Conservation (phyloP, 2,329 filamentous ascomycete genomes). For the Leptographium lundbergii region DNA sequence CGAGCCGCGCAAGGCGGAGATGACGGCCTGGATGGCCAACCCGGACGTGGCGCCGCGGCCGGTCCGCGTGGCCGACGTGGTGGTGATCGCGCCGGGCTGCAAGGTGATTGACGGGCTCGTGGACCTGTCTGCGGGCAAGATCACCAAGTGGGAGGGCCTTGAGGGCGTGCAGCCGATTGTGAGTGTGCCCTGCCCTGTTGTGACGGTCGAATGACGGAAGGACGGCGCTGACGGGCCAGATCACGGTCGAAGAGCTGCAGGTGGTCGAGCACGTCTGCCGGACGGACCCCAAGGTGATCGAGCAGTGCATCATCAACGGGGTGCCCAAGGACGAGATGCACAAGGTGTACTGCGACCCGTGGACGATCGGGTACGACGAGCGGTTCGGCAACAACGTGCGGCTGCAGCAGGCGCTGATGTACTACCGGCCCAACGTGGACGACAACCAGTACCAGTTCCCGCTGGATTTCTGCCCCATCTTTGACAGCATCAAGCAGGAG, state of each 20-base stretch:
- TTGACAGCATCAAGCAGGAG: slow-evolving; percentile 63
- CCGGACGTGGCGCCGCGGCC: slow-evolving; percentile 50
- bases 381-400: slow-evolving; percentile 68
- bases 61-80: slow-evolving; percentile 63
- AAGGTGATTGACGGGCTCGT: slow-evolving; percentile 76
- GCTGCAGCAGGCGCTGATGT: slow-evolving; percentile 89
- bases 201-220: background rate
- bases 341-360: slow-evolving; percentile 92
- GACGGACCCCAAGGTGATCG: slow-evolving; percentile 73
- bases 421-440: slow-evolving; percentile 76
- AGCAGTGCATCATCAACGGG: slow-evolving; percentile 75
- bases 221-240: slow-evolving; percentile 35
- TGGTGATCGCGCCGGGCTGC: slow-evolving; percentile 66
- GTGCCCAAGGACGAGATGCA: slow-evolving; percentile 77
- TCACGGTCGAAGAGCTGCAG: slow-evolving; percentile 83
- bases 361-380: slow-evolving; percentile 92
- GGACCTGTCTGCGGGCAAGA: slow-evolving; percentile 52
- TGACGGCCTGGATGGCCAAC: slow-evolving; percentile 65
- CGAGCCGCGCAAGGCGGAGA: slow-evolving; percentile 75
- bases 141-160: slow-evolving; percentile 62
- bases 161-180: slow-evolving; percentile 72
- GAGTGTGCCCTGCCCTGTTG: slow-evolving; percentile 14
- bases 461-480: slow-evolving; percentile 89
- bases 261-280: slow-evolving; percentile 65
- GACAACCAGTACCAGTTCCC: slow-evolving; percentile 86